Evolutionary conservation across 139 green algal genomes (phyloP).

Genomic region (Edaphochlamys debaryana): DNA sequence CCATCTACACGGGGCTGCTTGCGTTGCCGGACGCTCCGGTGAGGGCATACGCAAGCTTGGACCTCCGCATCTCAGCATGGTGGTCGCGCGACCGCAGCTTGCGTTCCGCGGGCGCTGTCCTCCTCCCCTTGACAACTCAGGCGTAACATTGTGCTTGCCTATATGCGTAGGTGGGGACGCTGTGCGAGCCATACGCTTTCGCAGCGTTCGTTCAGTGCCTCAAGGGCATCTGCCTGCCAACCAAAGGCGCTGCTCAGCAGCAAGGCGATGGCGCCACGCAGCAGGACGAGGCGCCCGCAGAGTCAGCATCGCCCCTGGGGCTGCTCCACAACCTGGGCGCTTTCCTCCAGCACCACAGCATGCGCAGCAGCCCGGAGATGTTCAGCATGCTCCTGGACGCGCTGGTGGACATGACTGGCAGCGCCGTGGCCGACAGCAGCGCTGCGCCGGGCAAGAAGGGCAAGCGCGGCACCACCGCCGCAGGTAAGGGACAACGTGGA

Average conservation of each 20-base stretch:
- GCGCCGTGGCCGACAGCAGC: background rate
- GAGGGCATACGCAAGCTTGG: too few species aligned
- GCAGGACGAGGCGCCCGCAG: background rate
- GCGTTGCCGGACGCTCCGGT: conserved; percentile 38
- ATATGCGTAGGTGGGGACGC: conserved; percentile 38
- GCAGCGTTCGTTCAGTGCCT: conserved; percentile 35
- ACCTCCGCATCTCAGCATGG: too few species aligned
- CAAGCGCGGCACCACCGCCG: background rate
- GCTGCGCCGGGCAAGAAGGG: background rate
- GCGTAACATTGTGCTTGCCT: too few species aligned
- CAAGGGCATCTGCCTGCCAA: conserved; percentile 7
- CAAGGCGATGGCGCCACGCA: background rate
- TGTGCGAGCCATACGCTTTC: conserved; percentile 48
- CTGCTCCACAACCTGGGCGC: conserved; percentile 7
- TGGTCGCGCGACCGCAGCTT: too few species aligned
- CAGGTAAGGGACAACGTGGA: too few species aligned
- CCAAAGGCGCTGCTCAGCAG: conserved; percentile 10
- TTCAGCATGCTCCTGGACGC: conserved; percentile 29
- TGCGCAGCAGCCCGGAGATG: conserved; percentile 2
- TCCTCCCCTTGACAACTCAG: background rate
- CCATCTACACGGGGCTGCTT: conserved; percentile 11
- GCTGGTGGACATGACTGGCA: conserved; percentile 7
- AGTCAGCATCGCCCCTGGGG: background rate
- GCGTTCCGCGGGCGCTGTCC: too few species aligned
- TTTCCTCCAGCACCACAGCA: conserved; percentile 11